A percentile compares a stretch with the other conserved stretches of the same genome.
Evolutionary conservation across 805 yeast species (phyloP).

Genomic region (Cyberlindnera xishuangbannaensis): DNA sequence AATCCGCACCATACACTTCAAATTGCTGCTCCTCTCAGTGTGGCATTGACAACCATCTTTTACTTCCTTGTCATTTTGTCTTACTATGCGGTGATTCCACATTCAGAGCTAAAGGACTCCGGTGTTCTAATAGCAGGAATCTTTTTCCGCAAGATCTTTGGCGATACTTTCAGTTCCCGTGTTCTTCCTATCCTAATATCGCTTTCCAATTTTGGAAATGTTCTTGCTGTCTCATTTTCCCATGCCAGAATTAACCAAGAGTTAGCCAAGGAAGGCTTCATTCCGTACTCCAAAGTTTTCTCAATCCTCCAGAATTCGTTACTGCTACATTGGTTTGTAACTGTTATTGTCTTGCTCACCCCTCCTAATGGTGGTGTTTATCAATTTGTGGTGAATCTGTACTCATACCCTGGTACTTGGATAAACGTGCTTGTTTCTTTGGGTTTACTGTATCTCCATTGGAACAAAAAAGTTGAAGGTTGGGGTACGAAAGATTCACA

Average conservation of each 20-base stretch:
- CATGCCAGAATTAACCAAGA: slow-evolving; percentile 55
- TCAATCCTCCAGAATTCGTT: slow-evolving; percentile 41
- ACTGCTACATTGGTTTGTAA: slow-evolving; percentile 48
- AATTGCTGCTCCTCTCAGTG: slow-evolving; percentile 58
- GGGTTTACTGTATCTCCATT: slow-evolving; percentile 49
- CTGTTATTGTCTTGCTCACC: slow-evolving; percentile 44
- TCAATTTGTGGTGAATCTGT: slow-evolving; percentile 55
- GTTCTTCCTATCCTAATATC: slow-evolving; percentile 54
- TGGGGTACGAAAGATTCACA: slow-evolving; percentile 36
- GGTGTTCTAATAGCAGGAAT: slow-evolving; percentile 63
- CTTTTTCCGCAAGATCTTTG: slow-evolving; percentile 53
- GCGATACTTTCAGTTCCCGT: slow-evolving; percentile 43
- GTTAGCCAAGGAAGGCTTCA: slow-evolving; percentile 41
- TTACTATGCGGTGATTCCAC: slow-evolving; percentile 40
- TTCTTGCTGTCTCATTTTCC: slow-evolving; percentile 58
- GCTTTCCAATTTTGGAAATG: slow-evolving; percentile 57
- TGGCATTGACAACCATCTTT: slow-evolving; percentile 43
- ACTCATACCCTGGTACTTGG: slow-evolving; percentile 61
- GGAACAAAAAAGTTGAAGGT: slow-evolving; percentile 30
- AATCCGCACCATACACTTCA: slow-evolving; percentile 52
- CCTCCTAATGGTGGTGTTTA: slow-evolving; percentile 64
- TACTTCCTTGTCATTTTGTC: slow-evolving; percentile 54
- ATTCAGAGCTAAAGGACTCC: slow-evolving; percentile 41
- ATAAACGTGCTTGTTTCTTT: slow-evolving; percentile 45
- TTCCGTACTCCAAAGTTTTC: slow-evolving; percentile 47